A percentile compares a stretch with the other conserved stretches of the same genome.
These are phyloP conservation scores for Rhizopogon roseolus DNA, from an alignment of 768 basidiomycete species.

Conservation along the genomic window DNA sequence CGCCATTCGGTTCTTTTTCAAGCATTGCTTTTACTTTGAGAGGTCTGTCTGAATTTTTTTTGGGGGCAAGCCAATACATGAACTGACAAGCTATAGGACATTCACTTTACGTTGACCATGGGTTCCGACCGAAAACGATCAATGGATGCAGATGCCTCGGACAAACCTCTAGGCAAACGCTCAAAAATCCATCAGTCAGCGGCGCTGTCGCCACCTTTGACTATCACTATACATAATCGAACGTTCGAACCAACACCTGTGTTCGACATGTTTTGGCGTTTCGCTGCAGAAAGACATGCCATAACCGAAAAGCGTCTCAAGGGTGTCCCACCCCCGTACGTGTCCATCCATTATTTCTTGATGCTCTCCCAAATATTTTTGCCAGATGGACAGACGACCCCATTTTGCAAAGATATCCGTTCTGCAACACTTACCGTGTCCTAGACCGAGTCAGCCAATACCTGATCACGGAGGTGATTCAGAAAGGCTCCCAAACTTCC, in stretches of 20 bases:
- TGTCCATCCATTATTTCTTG: constrained; percentile 4
- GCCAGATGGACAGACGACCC: constrained; percentile 67
- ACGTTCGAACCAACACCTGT: constrained; percentile 41
- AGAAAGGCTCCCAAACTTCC: constrained; percentile 56
- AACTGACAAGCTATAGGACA: neutral
- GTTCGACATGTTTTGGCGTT: constrained; percentile 59
- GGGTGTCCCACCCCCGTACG: constrained; percentile 49
- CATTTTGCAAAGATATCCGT: constrained; percentile 50
- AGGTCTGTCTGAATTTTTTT: neutral
- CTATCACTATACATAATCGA: constrained; percentile 31
- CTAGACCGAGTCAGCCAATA: constrained; percentile 69
- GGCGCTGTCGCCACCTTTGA: constrained; percentile 18
- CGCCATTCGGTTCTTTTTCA: neutral
- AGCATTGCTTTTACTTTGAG: neutral
- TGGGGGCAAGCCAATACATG: neutral
- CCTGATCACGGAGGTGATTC: constrained; percentile 63
- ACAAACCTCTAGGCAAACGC: constrained; percentile 15
- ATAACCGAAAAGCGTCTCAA: constrained; percentile 52
- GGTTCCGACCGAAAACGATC: constrained; percentile 18
- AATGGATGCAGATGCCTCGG: constrained; percentile 2
- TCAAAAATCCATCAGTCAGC: constrained; percentile 17
- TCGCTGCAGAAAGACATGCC: constrained; percentile 52
- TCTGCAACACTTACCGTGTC: constrained; percentile 75
- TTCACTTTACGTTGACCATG: neutral
- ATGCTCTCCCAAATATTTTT: neutral